Conservation (phyloP, 2,329 filamentous ascomycete species). For the Drechslera avenae region DNA sequence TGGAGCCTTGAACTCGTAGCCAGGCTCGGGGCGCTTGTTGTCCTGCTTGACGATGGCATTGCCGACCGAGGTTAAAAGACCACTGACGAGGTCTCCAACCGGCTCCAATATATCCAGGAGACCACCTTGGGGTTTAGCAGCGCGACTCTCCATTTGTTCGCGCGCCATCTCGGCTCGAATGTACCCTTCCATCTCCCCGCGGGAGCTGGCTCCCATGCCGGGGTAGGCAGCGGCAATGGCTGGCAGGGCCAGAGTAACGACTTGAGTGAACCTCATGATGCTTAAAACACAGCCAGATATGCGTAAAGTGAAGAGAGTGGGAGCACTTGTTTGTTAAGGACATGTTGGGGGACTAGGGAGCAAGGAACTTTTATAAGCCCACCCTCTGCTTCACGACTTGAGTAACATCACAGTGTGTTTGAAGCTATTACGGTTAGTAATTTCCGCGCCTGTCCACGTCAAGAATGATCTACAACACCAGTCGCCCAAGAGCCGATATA, state of each 20-base stretch:
- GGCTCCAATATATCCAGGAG: conserved; percentile 10
- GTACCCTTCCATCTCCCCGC: conserved; percentile 16
- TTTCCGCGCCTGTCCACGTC: background rate
- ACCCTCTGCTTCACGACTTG: background rate
- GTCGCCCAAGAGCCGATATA: background rate
- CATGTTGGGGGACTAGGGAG: background rate
- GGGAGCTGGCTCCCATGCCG: conserved; percentile 21
- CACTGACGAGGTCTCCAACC: conserved; percentile 15
- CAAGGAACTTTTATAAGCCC: conserved; percentile 1
- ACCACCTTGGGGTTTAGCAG: conserved; percentile 11
- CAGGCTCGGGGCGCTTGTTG: conserved; percentile 29
- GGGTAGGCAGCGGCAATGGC: conserved; percentile 22
- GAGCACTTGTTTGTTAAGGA: background rate
- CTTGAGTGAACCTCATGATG: conserved; percentile 21
- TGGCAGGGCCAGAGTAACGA: conserved; percentile 17
- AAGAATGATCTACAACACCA: conserved; percentile 5
- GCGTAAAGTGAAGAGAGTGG: background rate
- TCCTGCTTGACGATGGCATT: conserved; percentile 19
- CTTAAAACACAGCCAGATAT: background rate
- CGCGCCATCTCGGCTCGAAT: conserved; percentile 16
- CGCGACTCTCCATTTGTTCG: conserved; percentile 11
- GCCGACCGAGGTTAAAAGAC: conserved; percentile 26
- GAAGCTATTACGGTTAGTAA: background rate
- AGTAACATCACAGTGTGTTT: background rate
- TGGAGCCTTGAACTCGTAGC: conserved; percentile 24